These are phyloP conservation scores for Solanum pennellii DNA, from an alignment of 257 asterid species.

Conservation along the genomic window DNA sequence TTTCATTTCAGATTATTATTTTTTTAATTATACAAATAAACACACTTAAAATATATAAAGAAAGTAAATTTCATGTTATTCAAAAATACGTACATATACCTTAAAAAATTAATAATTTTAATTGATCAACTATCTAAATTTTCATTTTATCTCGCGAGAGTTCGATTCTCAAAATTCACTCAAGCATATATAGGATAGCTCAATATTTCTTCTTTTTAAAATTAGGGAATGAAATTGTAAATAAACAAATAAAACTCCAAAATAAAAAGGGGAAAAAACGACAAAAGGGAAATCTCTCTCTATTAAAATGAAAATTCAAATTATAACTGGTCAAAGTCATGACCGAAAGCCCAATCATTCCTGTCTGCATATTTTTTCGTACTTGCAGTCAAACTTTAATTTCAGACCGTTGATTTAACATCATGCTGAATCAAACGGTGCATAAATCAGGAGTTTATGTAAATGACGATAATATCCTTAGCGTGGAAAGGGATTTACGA, in stretches of 20 bases:
- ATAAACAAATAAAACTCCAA: neutral
- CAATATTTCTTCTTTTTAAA: neutral
- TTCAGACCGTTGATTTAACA: neutral
- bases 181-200: neutral
- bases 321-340: slow-evolving; percentile 18
- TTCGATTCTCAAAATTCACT: neutral
- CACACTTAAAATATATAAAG: too few species aligned
- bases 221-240: neutral
- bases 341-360: slow-evolving; percentile 29
- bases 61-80: too few species aligned
- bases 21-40: too few species aligned
- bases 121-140: neutral
- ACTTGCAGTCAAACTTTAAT: slow-evolving; percentile 19
- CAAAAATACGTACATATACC: too few species aligned
- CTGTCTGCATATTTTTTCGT: slow-evolving; percentile 10
- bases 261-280: neutral
- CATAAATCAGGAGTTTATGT: rapidly evolving
- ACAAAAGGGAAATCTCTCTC: neutral
- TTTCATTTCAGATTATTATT: too few species aligned
- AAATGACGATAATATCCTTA: slow-evolving; percentile 5
- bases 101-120: neutral
- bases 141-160: too few species aligned
- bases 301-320: neutral
- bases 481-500: neutral
- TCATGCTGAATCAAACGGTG: neutral